A percentile compares a stretch with the other conserved stretches of the same genome.
Evolutionary conservation across 2,329 filamentous ascomycete species (phyloP).

Genomic region (Emergomyces africanus): DNA sequence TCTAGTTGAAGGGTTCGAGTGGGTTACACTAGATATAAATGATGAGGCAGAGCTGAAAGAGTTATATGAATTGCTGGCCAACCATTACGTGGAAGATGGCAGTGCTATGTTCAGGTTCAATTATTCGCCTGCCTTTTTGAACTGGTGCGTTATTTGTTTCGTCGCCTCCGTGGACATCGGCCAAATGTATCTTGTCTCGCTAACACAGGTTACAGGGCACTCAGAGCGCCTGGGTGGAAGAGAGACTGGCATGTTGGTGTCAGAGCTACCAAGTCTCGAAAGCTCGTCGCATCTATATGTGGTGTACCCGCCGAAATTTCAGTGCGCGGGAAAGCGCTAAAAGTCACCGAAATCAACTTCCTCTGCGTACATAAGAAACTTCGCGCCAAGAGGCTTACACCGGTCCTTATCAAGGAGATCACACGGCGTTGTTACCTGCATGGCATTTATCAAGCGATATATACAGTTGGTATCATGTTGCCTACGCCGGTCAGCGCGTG

Average conservation of each 20-base stretch:
- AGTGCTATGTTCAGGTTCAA: constrained; percentile 97
- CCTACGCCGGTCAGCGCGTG: constrained; percentile 88
- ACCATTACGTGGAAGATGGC: constrained; percentile 95
- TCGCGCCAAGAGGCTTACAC: constrained; percentile 78
- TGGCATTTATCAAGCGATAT: constrained; percentile 87
- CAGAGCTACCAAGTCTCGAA: constrained; percentile 66
- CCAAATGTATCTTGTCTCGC: background rate
- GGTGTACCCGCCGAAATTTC: constrained; percentile 76
- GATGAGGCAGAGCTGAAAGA: constrained; percentile 70
- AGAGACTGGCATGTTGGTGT: constrained; percentile 94
- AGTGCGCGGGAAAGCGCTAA: constrained; percentile 61
- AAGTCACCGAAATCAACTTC: constrained; percentile 92
- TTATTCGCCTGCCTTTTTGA: constrained; percentile 77
- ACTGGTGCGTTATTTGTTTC: constrained; percentile 51
- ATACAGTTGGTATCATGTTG: constrained; percentile 82
- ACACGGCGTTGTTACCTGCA: constrained; percentile 80
- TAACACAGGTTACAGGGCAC: constrained; percentile 47
- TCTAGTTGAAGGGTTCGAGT: constrained; percentile 77
- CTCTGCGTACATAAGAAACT: constrained; percentile 98
- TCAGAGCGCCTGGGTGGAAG: constrained; percentile 89
- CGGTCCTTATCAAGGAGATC: constrained; percentile 94
- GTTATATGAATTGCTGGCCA: constrained; percentile 79
- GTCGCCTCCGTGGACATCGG: background rate
- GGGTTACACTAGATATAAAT: constrained; percentile 76
- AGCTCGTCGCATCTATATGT: constrained; percentile 90